These are phyloP conservation scores for Penicillium egyptiacum DNA, from an alignment of 495 filamentous ascomycete genomes.

Conservation along the genomic window DNA sequence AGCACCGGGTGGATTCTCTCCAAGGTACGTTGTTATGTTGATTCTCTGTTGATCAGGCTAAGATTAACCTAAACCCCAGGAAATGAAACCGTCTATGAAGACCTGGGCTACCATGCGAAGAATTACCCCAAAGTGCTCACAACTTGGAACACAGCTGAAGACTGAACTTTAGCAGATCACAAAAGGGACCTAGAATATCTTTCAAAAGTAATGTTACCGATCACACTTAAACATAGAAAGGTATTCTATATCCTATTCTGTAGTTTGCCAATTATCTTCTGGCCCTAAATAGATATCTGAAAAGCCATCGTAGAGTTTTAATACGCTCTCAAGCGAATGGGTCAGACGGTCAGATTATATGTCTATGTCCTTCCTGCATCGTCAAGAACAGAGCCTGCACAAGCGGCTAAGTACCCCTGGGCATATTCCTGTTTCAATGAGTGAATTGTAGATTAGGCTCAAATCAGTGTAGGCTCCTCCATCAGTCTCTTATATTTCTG, in stretches of 20 bases:
- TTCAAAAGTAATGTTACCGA: not conserved
- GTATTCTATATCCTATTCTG: not conserved
- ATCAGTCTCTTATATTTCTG: not conserved
- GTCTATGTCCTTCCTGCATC: too few relatives aligned
- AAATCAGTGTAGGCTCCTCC: not conserved
- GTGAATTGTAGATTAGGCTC: too few relatives aligned
- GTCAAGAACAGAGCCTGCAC: too few relatives aligned
- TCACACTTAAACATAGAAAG: not conserved
- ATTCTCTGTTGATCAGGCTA: constrained; percentile 1
- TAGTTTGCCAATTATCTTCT: not conserved
- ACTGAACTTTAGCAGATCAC: not conserved
- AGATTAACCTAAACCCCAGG: constrained; percentile 28
- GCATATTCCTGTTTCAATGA: too few relatives aligned
- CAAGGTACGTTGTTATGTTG: constrained; percentile 39
- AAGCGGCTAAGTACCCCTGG: too few relatives aligned
- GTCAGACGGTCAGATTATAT: too few relatives aligned
- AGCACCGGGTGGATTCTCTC: constrained; percentile 56
- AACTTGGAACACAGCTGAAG: constrained; percentile 41
- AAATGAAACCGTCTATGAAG: constrained; percentile 53
- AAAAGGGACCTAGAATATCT: not conserved
- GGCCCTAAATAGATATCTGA: too few relatives aligned
- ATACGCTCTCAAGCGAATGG: too few relatives aligned
- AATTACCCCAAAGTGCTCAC: constrained; percentile 52
- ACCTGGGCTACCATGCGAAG: constrained; percentile 52
- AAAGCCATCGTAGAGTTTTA: too few relatives aligned